Evolutionary conservation across 2,329 filamentous ascomycete genomes (phyloP), one percentile per base, ranked within the genome.

Genomic region (Aotearoamyces nothofagi): DNA sequence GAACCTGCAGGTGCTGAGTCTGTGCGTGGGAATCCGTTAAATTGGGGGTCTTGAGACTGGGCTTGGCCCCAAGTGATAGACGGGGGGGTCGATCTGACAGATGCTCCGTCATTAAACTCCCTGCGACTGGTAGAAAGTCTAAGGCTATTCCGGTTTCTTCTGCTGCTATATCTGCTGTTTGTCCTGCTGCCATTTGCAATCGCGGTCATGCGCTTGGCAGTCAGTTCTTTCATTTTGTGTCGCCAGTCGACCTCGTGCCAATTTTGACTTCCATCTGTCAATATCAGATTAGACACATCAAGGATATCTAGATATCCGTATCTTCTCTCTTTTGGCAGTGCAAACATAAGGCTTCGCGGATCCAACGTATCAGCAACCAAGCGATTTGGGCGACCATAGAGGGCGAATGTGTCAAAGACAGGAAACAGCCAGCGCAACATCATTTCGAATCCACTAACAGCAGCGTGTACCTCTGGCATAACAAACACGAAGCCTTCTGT

Each of bases 401-500:
- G 61, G 22, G 67, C 73, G 51, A 94, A 98, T 0, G 82, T 82
- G 50, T 98, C 90, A 61, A 82, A 98, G 0, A 84, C 81, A 0
- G 90, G 90, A 50, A 98, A 92, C 9, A 98, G 61, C 57, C 81
- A 94, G 25, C 83, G 72, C 17, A 98, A 62, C 64, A 98, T 78
- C 64, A 92, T 94, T 52, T 96, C 90, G 42, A 96, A 93, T 0
- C 90, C 90, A 31, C 73, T 80, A 9, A 98, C 79, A 11, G 83
- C 86, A n/a, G 87, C 78, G 45, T 82, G 83, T 2, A 78, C 70
- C 52, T 98, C 90, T 4, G 90, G 90, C 86, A 98, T 94, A 41
- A 96, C 76, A 47, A 98, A 98, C 4, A 98, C 82, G 44, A 94
- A 94, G 0, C 90, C 90, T 50, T 98, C 90, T 0, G 78, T 79